Base-by-base conservation (phyloP, 306 rosid species). In the Gleditsia sinensis region DNA sequence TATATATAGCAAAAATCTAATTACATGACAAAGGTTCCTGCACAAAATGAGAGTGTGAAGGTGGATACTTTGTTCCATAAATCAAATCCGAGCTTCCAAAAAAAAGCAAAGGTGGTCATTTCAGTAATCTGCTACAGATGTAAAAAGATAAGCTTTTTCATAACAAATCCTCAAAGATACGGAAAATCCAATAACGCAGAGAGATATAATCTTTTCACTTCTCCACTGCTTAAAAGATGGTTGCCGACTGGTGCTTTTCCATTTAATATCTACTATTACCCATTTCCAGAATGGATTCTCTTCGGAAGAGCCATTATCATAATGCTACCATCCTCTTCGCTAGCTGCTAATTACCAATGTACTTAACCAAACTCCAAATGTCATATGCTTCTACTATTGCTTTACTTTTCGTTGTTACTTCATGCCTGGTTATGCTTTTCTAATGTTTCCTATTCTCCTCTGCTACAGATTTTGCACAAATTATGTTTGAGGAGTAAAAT, bases 61-160 rank as follows among this genome's bases (percentile, higher is more conserved):
- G 27, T 36, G 36, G 53, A 78, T 64, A 64, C 70, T 56, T 64
- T 79, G 81, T 71, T 75, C 80, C 78, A 79, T 51, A 50, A 16
- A 12, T 63, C 70, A 70, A 80, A 77, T 86, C 83, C 72, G 60
- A 56, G 56, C 68, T 65, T 58, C 30, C 4, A 66, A 69, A n/a
- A 70, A 64, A 78, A 85, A 75, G 78, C 80, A 71, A 43, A 19
- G 68, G 75, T 43, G 69, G 79, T 86, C 75, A 57, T 23, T 65
- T 74, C 28, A 57, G 34, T 58, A 65, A 56, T 76, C 69, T 30
- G 43, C 67, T 75, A 74, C 77, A 56, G 81, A 75, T 57, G 68
- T 78, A 70, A 63, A 83, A 80, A 72, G 58, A 83, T 71, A 71
- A 70, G 51, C 85, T 77, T 82, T 82, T 74, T 58, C 36, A 68